phyloP scores from a whole-genome alignment of 495 filamentous ascomycete species.

The Penicillium atrosanguineum region DNA sequence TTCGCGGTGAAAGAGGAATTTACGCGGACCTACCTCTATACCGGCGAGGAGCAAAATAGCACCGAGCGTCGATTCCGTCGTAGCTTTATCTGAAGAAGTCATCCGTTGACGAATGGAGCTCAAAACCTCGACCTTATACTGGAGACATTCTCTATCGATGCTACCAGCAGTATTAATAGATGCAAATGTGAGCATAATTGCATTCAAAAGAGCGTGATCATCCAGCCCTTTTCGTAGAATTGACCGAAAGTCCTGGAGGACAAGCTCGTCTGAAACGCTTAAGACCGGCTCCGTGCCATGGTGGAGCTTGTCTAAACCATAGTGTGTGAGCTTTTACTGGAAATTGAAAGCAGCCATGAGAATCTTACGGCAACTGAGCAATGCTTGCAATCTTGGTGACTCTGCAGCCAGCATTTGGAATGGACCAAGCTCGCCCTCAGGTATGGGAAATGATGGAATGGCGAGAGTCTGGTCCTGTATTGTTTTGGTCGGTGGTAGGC shows the following conservation, averaged over 20 bases:
- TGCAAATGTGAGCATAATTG: slow-evolving; percentile 34
- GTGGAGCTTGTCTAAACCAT: slow-evolving; percentile 11
- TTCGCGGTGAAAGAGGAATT: not conserved
- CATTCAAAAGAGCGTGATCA: slow-evolving; percentile 36
- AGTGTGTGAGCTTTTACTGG: not conserved
- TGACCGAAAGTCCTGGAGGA: slow-evolving; percentile 31
- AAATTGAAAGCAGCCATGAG: not conserved
- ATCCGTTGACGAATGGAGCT: slow-evolving; percentile 32
- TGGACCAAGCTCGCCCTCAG: slow-evolving; percentile 14
- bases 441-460: not conserved
- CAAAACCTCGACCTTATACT: slow-evolving; percentile 31
- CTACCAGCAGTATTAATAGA: slow-evolving; percentile 20
- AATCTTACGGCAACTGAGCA: slow-evolving; percentile 29
- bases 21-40: slow-evolving; percentile 36
- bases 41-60: slow-evolving; percentile 39
- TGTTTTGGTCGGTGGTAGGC: not conserved
- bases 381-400: slow-evolving; percentile 27
- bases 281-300: slow-evolving; percentile 31
- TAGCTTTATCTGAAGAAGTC: slow-evolving; percentile 18
- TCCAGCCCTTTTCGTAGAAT: slow-evolving; percentile 28
- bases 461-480: not conserved
- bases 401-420: slow-evolving; percentile 31
- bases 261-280: slow-evolving; percentile 33
- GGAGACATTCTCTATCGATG: slow-evolving; percentile 27
- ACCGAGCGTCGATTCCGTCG: slow-evolving; percentile 35